A percentile compares a stretch with the other conserved stretches of the same genome.
These are phyloP conservation scores for Neurospora sp. DNA, from an alignment of 495 filamentous ascomycete species.

Conservation along the genomic window DNA sequence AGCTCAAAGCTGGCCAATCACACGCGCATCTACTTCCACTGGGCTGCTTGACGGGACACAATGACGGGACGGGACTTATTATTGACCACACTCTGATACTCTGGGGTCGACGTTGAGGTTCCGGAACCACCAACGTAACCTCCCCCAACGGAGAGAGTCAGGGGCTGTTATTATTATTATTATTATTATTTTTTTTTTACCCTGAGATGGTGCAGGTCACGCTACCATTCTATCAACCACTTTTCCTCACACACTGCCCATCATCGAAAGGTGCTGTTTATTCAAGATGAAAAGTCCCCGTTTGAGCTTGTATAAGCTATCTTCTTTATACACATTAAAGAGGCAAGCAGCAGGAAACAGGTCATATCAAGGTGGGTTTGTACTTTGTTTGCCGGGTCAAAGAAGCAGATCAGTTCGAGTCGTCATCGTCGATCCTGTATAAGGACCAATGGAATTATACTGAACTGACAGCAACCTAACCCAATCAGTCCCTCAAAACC, in stretches of 20 bases:
- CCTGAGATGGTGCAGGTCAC: not conserved
- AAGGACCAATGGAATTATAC: not conserved
- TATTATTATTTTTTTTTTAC: not conserved
- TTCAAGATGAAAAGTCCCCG: not conserved
- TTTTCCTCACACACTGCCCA: not conserved
- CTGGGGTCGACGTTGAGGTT: not conserved
- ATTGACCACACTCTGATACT: not conserved
- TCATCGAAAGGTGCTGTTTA: not conserved
- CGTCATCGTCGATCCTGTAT: not conserved
- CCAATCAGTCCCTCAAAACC: not conserved
- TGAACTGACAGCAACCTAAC: not conserved
- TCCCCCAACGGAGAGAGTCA: not conserved
- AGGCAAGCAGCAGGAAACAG: not conserved
- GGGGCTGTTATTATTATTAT: not conserved
- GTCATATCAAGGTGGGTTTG: not conserved
- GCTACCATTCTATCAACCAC: not conserved
- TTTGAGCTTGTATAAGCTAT: not conserved
- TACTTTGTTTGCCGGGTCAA: not conserved
- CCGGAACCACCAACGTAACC: not conserved
- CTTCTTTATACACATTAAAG: no score
- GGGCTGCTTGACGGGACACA: not conserved
- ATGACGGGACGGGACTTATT: not conserved
- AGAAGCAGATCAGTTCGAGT: not conserved
- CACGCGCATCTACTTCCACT: not conserved
- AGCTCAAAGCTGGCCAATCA: conserved; percentile 5